Percentiles rank a stretch among this genome's conserved stretches.
Conservation (phyloP, 1,139 yeast species). For the Petasospora fabianii region DNA sequence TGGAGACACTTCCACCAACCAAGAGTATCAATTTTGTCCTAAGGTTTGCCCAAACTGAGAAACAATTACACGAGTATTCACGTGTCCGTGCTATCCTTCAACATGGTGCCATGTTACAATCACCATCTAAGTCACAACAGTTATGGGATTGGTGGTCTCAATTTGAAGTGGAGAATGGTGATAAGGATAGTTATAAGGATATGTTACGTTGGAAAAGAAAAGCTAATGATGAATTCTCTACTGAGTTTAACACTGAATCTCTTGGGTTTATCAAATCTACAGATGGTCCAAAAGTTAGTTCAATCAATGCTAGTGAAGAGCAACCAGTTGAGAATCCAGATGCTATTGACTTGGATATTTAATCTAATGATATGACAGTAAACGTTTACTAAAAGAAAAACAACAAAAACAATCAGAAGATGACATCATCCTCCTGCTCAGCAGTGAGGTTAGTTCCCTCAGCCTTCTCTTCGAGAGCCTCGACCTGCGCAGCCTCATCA, state of each 20-base stretch:
- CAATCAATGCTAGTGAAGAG: slow-evolving; percentile 22
- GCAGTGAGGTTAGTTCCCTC: slow-evolving; percentile 33
- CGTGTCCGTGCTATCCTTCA: slow-evolving; percentile 62
- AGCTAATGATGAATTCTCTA: slow-evolving; percentile 38
- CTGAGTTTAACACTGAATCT: slow-evolving; percentile 38
- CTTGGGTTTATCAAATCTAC: slow-evolving; percentile 56
- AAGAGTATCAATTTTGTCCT: slow-evolving; percentile 33
- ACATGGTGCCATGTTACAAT: slow-evolving; percentile 44
- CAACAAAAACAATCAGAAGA: slow-evolving; percentile 40
- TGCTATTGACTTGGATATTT: slow-evolving; percentile 56
- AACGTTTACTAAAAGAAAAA: too few relatives aligned
- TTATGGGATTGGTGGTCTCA: slow-evolving; percentile 68
- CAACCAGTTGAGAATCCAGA: slow-evolving; percentile 52
- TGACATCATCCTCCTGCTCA: slow-evolving; percentile 47
- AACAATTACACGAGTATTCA: slow-evolving; percentile 41
- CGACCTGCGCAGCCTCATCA: slow-evolving; percentile 18
- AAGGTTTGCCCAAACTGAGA: slow-evolving; percentile 48
- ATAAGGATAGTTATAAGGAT: slow-evolving; percentile 67
- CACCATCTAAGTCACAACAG: slow-evolving; percentile 35
- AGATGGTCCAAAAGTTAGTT: slow-evolving; percentile 30
- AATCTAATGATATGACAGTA: neutral
- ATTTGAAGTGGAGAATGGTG: slow-evolving; percentile 70
- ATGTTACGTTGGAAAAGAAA: slow-evolving; percentile 66
- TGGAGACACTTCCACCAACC: slow-evolving; percentile 36
- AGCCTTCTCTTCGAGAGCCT: slow-evolving; percentile 12